A percentile compares a stretch with the other conserved stretches of the same genome.
Evolutionary conservation across 176 grass and related monocot species (phyloP).

Genomic region (Ampelocalamus luodianensis): DNA sequence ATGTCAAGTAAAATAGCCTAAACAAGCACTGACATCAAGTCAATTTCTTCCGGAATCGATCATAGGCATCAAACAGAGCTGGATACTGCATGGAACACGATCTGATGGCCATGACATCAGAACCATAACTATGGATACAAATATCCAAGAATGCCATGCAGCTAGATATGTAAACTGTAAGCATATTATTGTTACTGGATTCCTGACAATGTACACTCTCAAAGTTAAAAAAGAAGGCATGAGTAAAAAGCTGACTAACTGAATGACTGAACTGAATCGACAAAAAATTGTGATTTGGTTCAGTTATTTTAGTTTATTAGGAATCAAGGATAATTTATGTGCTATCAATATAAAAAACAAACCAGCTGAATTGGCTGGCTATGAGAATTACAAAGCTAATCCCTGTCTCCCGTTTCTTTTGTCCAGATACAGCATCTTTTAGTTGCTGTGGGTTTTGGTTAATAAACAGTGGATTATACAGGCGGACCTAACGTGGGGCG

Average conservation of each 20-base stretch:
- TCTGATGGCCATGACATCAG: neutral
- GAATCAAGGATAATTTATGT: conserved; percentile 16
- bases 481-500: too few relatives aligned
- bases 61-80: neutral
- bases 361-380: neutral
- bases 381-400: neutral
- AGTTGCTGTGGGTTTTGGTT: neutral
- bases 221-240: too few relatives aligned
- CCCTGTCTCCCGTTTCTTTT: neutral
- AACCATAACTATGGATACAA: neutral
- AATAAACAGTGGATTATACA: neutral
- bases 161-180: neutral
- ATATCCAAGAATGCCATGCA: neutral
- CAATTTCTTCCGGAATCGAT: neutral
- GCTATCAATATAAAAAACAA: neutral
- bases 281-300: neutral
- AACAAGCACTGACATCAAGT: neutral
- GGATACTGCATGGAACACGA: neutral
- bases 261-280: conserved; percentile 2
- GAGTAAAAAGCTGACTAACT: neutral
- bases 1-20: neutral
- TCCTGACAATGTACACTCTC: neutral
- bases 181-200: neutral
- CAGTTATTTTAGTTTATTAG: neutral
- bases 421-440: neutral